These are phyloP conservation scores for Neonectria hederae DNA, from an alignment of 2,329 filamentous ascomycete species.

Conservation along the genomic window DNA sequence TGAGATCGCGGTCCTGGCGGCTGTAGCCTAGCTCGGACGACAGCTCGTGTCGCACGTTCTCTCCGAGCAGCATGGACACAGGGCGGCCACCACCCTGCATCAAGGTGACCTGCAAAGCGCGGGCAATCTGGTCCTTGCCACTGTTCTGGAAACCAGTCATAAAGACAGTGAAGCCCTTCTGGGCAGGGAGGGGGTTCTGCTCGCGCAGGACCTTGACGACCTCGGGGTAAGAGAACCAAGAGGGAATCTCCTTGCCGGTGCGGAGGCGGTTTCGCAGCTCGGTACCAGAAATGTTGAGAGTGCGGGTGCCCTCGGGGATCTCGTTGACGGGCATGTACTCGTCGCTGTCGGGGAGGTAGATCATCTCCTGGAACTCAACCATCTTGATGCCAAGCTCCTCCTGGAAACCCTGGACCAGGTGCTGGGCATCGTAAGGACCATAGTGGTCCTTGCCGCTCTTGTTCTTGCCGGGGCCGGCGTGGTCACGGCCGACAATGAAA, in stretches of 20 bases:
- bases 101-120: constrained; percentile 93
- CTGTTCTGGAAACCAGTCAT: constrained; percentile 96
- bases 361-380: constrained; percentile 99
- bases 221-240: constrained; percentile 99
- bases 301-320: constrained; percentile 84
- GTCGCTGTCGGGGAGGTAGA: constrained; percentile 95
- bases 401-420: constrained; percentile 95
- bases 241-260: constrained; percentile 92
- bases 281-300: constrained; percentile 85
- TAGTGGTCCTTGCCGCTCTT: constrained; percentile 97
- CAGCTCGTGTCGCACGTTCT: constrained; percentile 93
- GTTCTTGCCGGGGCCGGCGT: constrained; percentile 98
- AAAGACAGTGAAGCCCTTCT: constrained; percentile 98
- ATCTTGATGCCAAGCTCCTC: constrained; percentile 98
- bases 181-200: constrained; percentile 89
- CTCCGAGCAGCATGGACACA: constrained; percentile 92
- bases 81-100: constrained; percentile 98
- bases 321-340: constrained; percentile 96
- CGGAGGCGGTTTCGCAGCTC: constrained; percentile 93
- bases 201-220: constrained; percentile 96
- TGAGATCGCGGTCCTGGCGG: constrained; percentile 89
- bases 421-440: constrained; percentile 96
- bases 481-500: constrained; percentile 99
- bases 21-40: constrained; percentile 96
- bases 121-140: constrained; percentile 96